Evolutionary conservation across 306 rosid genomes (phyloP).

Genomic region (Medicago arabica): DNA sequence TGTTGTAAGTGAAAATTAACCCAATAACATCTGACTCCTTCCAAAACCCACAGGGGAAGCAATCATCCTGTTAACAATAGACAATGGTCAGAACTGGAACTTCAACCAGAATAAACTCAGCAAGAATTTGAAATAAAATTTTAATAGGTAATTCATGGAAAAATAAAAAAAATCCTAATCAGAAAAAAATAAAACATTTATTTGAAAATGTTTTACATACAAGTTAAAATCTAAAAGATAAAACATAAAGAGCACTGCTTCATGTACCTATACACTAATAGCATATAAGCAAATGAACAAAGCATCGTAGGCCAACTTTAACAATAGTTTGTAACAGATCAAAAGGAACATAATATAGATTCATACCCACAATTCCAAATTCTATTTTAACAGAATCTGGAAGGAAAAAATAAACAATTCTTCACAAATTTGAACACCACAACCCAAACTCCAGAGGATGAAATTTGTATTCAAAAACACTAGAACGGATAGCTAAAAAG

Average conservation of each 20-base stretch:
- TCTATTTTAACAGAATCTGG: neutral
- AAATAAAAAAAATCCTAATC: neutral
- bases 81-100: constrained; percentile 39
- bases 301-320: too few species aligned
- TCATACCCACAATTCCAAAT: neutral
- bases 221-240: constrained; percentile 16
- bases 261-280: neutral
- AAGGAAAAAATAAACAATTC: neutral
- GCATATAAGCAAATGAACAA: neutral
- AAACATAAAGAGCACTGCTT: constrained; percentile 15
- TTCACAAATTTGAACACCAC: neutral
- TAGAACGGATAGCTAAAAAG: constrained; percentile 12
- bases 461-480: neutral
- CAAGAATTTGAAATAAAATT: constrained; percentile 3
- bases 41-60: constrained; percentile 43
- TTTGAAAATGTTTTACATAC: neutral
- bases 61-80: constrained; percentile 65
- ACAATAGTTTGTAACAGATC: neutral
- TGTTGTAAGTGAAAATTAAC: constrained; percentile 49
- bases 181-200: neutral
- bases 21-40: constrained; percentile 47
- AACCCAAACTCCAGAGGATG: neutral
- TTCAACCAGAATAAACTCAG: constrained; percentile 19
- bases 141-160: neutral
- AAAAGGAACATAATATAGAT: constrained; percentile 6